Base-by-base conservation (phyloP, 1,284 basidiomycete species). In the Leucoagaricus sp. region DNA sequence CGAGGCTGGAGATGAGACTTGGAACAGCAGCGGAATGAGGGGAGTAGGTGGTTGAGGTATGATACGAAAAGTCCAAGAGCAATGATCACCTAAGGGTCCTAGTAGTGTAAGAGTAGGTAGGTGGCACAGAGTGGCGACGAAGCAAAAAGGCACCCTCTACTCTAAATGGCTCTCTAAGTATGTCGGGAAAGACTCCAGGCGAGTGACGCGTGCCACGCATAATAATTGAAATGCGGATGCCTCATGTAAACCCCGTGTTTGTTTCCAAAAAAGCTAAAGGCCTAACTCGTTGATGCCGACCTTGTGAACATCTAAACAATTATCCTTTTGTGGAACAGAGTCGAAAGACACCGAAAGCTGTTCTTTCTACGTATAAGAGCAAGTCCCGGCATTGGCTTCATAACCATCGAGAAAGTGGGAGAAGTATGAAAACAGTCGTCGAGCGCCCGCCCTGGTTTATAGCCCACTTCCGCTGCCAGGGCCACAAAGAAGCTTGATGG, bases 161-260 rank as follows among this genome's bases (percentile, higher is more conserved):
- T 13, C 31, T 21, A 25, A 23, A 41, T 47, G 48, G 40, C 17
- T 9, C 40, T 49, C 54, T 49, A 50, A 44, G 49, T 51, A 51
- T 50, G 55, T 57, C 41, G 33, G 13, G 38, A 34, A 26, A 51
- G 49, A 36, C n/a, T 45, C 36, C 49, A 51, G 33, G 26, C 49
- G 23, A 51, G 34, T 15, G 55, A 50, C 49, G 49, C 55, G 29
- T 57, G 55, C 36, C 36, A 26, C 42, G 36, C 19, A 45, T 36
- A 46, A 55, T 46, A 41, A 19, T 21, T 5, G 23, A 5, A 57
- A 50, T 49, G 55, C 42, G 38, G 38, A 25, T 13, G 48, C 55
- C 55, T 57, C 55, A 57, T 57, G 55, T 13, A 33, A 13, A 46
- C 25, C 55, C 50, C 55, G 55, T 57, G 55, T 36, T 36, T 46